Conservation (phyloP, 805 yeast species). For the Lipomyces yamadae region DNA sequence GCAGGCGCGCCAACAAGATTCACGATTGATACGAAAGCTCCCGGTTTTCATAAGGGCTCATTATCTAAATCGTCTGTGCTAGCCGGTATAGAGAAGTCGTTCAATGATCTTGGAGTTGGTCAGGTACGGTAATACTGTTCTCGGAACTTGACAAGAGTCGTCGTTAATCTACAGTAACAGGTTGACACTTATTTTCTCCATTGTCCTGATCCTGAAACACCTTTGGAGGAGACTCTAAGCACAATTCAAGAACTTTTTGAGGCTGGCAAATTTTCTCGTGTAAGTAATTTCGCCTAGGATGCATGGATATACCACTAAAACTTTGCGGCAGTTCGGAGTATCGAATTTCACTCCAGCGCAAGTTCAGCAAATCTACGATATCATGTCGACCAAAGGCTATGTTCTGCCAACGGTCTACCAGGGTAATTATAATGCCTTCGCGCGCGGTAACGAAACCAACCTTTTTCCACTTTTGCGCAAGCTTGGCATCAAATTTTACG, state of each 20-base stretch:
- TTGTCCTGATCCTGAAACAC: conserved; percentile 38
- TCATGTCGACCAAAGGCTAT: conserved; percentile 36
- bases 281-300: neutral
- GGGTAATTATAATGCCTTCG: conserved; percentile 41
- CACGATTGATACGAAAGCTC: conserved; percentile 36
- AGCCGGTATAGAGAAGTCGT: conserved; percentile 32
- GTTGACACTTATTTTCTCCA: conserved; percentile 38
- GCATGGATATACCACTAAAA: neutral
- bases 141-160: neutral
- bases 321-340: conserved; percentile 35
- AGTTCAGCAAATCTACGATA: conserved; percentile 36
- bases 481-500: conserved; percentile 39
- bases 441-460: conserved; percentile 35
- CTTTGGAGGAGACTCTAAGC: conserved; percentile 39
- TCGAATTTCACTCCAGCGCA: conserved; percentile 39
- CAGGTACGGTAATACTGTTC: neutral
- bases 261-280: conserved; percentile 37
- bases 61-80: conserved; percentile 29
- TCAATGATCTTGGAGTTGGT: conserved; percentile 25
- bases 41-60: conserved; percentile 29
- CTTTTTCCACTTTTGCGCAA: conserved; percentile 40
- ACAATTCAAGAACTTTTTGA: conserved; percentile 38
- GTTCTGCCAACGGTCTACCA: conserved; percentile 41
- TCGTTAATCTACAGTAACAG: conserved; percentile 6
- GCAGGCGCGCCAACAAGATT: conserved; percentile 24